A percentile compares a stretch with the other conserved stretches of the same genome.
Conservation (phyloP, 768 basidiomycete genomes). For the Termitomyces sp. region DNA sequence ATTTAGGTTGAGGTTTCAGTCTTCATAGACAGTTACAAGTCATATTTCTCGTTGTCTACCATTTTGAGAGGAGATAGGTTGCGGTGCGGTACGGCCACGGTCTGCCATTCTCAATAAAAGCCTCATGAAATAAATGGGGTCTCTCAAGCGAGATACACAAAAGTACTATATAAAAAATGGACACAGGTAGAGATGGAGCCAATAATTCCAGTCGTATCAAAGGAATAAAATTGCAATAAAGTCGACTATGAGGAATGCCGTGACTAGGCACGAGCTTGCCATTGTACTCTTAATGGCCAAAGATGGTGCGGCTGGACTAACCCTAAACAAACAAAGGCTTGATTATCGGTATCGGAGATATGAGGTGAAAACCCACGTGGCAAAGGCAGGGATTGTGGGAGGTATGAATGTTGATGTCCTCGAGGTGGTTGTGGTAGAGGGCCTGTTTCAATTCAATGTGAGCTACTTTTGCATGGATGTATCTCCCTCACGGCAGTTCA, state of each 20-base stretch:
- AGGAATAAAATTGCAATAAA: background rate
- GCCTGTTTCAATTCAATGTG: background rate
- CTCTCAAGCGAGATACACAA: no score
- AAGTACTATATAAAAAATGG: no score
- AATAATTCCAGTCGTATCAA: background rate
- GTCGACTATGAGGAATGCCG: background rate
- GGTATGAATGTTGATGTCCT: background rate
- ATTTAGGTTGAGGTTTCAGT: no score
- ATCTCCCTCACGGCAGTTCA: background rate
- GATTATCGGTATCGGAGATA: no score
- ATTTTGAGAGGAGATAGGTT: no score
- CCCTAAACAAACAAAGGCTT: background rate
- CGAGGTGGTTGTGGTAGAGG: background rate
- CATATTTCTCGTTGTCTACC: no score
- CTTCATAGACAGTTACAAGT: no score
- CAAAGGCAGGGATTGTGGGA: background rate
- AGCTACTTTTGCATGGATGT: background rate
- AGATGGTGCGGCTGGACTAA: background rate
- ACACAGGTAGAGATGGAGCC: no score
- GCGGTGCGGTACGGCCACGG: no score
- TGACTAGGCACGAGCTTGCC: background rate
- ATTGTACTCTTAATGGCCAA: background rate
- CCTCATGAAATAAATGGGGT: no score
- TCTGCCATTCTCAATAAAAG: no score
- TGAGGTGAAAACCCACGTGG: background rate